Conservation (phyloP, 225 moss, liverwort and hornwort genomes). For the Physcomitrellopsis africana region DNA sequence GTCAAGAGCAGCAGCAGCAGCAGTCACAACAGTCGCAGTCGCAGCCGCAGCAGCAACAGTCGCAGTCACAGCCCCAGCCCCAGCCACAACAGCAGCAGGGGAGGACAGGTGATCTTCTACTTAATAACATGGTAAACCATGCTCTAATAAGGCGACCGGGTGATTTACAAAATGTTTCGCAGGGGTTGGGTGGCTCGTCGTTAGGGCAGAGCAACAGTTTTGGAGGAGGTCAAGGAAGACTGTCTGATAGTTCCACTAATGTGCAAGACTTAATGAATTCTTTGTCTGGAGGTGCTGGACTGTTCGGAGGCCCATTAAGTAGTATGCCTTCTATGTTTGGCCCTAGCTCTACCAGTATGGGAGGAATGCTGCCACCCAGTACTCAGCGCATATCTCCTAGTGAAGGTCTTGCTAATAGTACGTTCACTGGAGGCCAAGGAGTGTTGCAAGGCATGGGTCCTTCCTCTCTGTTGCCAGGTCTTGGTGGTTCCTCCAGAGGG, state of each 20-base stretch:
- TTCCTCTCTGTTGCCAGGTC: conserved; percentile 67
- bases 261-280: conserved; percentile 94
- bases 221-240: conserved; percentile 76
- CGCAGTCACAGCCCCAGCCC: conserved; percentile 3
- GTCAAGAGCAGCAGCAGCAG: conserved; percentile 69
- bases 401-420: conserved; percentile 57
- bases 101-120: conserved; percentile 93
- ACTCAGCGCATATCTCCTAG: conserved; percentile 65
- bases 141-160: conserved; percentile 80
- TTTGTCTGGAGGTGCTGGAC: conserved; percentile 69
- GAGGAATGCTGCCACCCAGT: conserved; percentile 83
- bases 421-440: conserved; percentile 65
- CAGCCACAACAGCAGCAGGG: conserved; percentile 62
- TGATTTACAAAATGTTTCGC: conserved; percentile 82
- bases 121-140: conserved; percentile 69
- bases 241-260: conserved; percentile 56
- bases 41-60: neutral
- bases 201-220: conserved; percentile 72
- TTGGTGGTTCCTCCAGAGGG: conserved; percentile 69
- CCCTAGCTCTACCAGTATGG: conserved; percentile 67
- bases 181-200: conserved; percentile 74
- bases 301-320: conserved; percentile 56
- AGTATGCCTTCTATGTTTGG: conserved; percentile 84
- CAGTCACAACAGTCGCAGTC: conserved; percentile 16
- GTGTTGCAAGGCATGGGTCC: conserved; percentile 79